Evolutionary conservation across 345 rosid genomes (phyloP), one percentile per base, ranked within the genome.

Genomic region (Gossypium ekmanianum): DNA sequence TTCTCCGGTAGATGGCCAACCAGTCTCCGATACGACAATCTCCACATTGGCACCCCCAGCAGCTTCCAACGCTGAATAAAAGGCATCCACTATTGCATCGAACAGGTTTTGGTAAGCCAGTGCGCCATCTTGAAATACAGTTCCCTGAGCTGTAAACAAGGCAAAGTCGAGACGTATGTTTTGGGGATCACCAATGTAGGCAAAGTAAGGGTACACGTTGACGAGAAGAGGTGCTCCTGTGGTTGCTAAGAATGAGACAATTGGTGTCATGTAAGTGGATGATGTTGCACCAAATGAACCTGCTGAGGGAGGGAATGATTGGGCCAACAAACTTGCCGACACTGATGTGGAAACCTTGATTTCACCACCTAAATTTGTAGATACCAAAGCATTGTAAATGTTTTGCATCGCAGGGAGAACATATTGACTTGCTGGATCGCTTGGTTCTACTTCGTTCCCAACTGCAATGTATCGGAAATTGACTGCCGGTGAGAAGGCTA

Each of bases 261-360:
- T 76, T 39, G 61, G 83, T 20, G 43, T 56, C 29, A 52, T 47
- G 13, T 10, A 72, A 4, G 45, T 0, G 14, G 3, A 22, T 22
- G 58, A 8, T 48, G 39, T 34, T 34, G 16, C 12, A 27, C 34
- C 27, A 14, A 69, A 68, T 1, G 45, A 7, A 1, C 58, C 73
- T 3, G 2, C 20, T 0, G 41, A 69, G 1, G 59, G 39, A 12
- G 58, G 73, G 17, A 51, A 69, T 0, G 73, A 69, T 2, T 12
- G 27, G 13, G 22, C 41, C 3, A 69, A 9, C 13, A 69, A 69
- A 50, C 45, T 20, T 2, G 22, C 2, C 14, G 73, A 71, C 2
- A 87, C 43, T 39, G 88, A 68, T 0, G 88, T 87, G 0, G 87
- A 81, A 48, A 85, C 88, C 74, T 83, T 77, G 29, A 87, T 79